Evolutionary conservation across 2,329 filamentous ascomycete species (phyloP).

Genomic region (Colletotrichum sp.): DNA sequence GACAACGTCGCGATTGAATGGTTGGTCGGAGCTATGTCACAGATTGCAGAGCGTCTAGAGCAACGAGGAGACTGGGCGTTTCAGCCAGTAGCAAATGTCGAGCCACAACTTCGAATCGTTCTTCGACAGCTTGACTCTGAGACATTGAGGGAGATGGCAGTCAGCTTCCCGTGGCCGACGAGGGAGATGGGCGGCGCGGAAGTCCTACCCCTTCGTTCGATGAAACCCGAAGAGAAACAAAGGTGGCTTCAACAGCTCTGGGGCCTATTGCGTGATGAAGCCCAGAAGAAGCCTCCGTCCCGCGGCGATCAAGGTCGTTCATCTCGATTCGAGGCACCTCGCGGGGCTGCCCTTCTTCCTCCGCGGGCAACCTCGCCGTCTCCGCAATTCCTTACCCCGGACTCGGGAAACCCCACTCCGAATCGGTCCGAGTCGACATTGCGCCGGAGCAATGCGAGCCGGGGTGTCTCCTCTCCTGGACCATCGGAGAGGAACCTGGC

Average conservation of each 20-base stretch:
- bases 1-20: background rate
- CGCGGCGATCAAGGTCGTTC: background rate
- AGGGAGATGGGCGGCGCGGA: constrained; percentile 38
- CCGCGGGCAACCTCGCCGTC: background rate
- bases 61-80: background rate
- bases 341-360: background rate
- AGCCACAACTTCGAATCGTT: constrained; percentile 34
- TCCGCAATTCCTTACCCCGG: background rate
- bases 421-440: background rate
- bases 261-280: constrained; percentile 28
- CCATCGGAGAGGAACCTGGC: background rate
- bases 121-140: constrained; percentile 32
- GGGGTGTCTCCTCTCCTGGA: background rate
- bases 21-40: background rate
- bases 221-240: constrained; percentile 39
- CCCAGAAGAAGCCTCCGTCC: background rate
- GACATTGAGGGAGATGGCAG: constrained; percentile 38
- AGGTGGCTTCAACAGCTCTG: constrained; percentile 35
- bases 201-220: constrained; percentile 37
- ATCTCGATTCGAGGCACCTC: background rate
- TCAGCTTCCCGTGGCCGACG: constrained; percentile 40
- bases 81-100: background rate
- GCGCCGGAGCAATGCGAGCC: background rate
- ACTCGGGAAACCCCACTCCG: background rate
- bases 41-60: background rate